Evolutionary conservation across 2,329 filamentous ascomycete species (phyloP).

Genomic region (Cordyceps cateniannulata): DNA sequence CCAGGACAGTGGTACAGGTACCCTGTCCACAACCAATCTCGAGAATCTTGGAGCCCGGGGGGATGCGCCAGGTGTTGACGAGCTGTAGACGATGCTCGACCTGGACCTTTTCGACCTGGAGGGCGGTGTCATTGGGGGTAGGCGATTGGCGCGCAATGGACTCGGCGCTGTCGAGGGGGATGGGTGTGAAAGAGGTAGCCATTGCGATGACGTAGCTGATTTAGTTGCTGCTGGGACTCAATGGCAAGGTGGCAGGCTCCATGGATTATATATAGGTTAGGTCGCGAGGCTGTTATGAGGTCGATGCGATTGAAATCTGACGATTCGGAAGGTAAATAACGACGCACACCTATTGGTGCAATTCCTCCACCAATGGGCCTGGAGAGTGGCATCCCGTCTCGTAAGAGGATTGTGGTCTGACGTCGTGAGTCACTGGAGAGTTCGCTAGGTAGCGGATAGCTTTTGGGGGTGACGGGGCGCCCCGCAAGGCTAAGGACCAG

Average conservation of each 20-base stretch:
- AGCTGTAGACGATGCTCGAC: constrained; percentile 31
- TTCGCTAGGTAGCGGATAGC: background rate
- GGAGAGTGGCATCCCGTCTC: background rate
- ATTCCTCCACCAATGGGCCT: background rate
- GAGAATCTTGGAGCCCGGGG: constrained; percentile 37
- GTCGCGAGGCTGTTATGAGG: background rate
- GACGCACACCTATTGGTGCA: background rate
- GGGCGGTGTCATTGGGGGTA: constrained; percentile 3
- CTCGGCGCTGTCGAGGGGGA: constrained; percentile 8
- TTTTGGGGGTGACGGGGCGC: background rate
- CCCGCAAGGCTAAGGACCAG: background rate
- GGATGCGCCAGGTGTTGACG: constrained; percentile 29
- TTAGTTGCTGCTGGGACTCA: background rate
- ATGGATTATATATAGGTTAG: background rate
- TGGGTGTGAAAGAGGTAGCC: constrained; percentile 8
- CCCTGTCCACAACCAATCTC: constrained; percentile 57
- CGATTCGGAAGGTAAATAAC: background rate
- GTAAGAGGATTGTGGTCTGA: constrained; percentile 3
- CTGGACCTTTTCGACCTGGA: constrained; percentile 19
- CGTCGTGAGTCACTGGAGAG: background rate
- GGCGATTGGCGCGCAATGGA: constrained; percentile 9
- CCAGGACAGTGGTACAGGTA: constrained; percentile 48
- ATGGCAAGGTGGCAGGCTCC: background rate
- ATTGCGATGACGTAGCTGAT: background rate
- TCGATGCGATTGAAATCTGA: background rate